Evolutionary conservation across 2,329 filamentous ascomycete genomes (phyloP), one percentile per base, ranked within the genome.

Genomic region (Grosmannia clavigera): DNA sequence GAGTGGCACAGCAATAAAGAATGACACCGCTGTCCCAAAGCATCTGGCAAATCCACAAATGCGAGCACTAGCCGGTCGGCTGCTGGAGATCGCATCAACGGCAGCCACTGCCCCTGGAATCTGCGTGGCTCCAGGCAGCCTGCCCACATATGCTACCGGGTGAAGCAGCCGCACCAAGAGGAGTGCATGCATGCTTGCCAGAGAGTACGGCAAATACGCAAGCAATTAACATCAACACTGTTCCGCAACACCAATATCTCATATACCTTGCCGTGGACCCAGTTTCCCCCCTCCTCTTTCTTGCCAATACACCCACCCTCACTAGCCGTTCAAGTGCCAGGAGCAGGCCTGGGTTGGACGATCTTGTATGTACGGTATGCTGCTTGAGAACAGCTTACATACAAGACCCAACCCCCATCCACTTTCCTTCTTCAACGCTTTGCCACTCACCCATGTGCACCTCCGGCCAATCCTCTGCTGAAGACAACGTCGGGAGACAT

Each of bases 321-420:
- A 19, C 54, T 56, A 56, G 35, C 54, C 35, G 54, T 40, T 56
- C 46, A 38, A 51, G 56, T 58, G 56, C 56, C 56, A 57, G 43
- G 43, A 33, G 22, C 40, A 50, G 35, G 40, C 14, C 19, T 43
- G 27, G 22, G 6, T 43, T 58, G 22, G n/a, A 53, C 35, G 48
- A 53, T 53, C 50, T 58, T 22, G 57, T 29, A 43, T 31, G 55
- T 19, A 16, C 29, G 12, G 19, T 35, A 22, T 3, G 53, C 10
- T 55, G 16, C 22, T 55, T 12, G 35, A 22, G 31, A 35, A 38
- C 43, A 43, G 43, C 40, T 50, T 57, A 31, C 55, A 40, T 51
- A 58, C 56, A 57, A 58, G 43, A 58, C 56, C 29, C 22, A 12
- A 48, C 16, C 22, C 56, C 31, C 56, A n/a, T 58, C 43, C 56